Percentiles rank a stretch among this genome's conserved stretches.
Conservation (phyloP, 768 basidiomycete species). For the Mrakia blollopis region DNA sequence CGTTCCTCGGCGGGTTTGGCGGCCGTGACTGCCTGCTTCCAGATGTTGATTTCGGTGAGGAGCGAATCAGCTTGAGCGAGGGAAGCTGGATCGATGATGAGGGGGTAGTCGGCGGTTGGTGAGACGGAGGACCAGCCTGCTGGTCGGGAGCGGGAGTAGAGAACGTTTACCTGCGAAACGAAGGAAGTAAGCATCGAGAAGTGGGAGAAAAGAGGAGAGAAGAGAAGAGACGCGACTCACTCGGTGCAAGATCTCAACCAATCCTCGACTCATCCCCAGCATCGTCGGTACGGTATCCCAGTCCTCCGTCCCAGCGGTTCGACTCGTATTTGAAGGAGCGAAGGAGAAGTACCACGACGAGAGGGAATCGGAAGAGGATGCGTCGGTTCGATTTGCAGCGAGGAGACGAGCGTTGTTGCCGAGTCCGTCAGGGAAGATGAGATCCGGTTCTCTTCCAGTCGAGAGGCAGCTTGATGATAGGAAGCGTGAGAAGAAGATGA, state of each 20-base stretch:
- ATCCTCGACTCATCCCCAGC: slow-evolving; percentile 2
- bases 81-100: background rate
- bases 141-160: slow-evolving; percentile 19
- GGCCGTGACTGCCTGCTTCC: background rate
- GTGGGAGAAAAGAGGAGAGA: background rate
- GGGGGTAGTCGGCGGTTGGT: background rate
- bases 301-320: background rate
- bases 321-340: background rate
- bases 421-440: slow-evolving; percentile 4
- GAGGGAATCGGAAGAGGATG: background rate
- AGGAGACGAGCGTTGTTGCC: background rate
- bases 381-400: background rate
- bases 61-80: background rate
- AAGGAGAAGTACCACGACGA: background rate
- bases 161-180: slow-evolving; percentile 1
- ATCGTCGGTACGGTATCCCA: slow-evolving; percentile 7
- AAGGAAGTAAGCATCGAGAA: background rate
- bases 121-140: background rate
- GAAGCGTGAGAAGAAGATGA: no score
- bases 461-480: slow-evolving; percentile 6
- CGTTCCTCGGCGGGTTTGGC: background rate
- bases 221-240: background rate
- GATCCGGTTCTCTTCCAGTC: slow-evolving; percentile 6
- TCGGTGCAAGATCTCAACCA: slow-evolving; percentile 6
- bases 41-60: slow-evolving; percentile 5